Conservation (phyloP, 371 early-diverging fungal genomes). For the Dichotomocladium elegans region DNA sequence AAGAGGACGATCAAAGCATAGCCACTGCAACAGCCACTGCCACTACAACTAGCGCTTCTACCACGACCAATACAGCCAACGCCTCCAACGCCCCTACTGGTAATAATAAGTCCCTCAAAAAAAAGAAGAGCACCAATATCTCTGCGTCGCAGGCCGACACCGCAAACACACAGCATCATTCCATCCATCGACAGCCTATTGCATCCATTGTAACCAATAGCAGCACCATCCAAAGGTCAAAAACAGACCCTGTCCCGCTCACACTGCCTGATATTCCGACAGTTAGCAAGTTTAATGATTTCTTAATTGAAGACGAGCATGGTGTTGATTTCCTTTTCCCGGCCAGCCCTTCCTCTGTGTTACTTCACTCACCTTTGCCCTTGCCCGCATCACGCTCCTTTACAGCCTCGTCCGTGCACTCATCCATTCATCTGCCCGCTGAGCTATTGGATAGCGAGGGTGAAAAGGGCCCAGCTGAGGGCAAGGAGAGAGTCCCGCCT, state of each 20-base stretch:
- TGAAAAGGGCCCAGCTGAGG: not conserved
- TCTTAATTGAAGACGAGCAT: constrained; percentile 19
- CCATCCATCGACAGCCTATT: not conserved
- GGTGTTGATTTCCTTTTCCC: constrained; percentile 15
- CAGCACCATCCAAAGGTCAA: no score
- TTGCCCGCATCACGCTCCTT: not conserved
- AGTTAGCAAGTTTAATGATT: constrained; percentile 40
- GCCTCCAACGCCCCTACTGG: no score
- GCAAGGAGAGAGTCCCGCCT: constrained; percentile 9
- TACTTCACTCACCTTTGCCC: constrained; percentile 11
- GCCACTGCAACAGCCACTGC: constrained; percentile 4
- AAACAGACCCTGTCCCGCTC: not conserved
- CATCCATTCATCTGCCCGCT: not conserved
- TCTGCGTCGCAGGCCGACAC: no score
- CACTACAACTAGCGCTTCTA: constrained; percentile 2
- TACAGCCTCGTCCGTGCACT: constrained; percentile 7
- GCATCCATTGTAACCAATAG: not conserved
- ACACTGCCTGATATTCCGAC: constrained; percentile 30
- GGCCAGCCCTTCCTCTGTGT: constrained; percentile 13
- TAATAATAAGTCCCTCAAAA: not conserved
- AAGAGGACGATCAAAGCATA: constrained; percentile 17
- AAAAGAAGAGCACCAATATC: constrained; percentile 1
- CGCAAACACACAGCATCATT: constrained; percentile 2
- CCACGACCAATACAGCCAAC: not conserved
- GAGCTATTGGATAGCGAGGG: no score